Evolutionary conservation across 179 eudicot species (phyloP).

Genomic region (Actinidia polygama): DNA sequence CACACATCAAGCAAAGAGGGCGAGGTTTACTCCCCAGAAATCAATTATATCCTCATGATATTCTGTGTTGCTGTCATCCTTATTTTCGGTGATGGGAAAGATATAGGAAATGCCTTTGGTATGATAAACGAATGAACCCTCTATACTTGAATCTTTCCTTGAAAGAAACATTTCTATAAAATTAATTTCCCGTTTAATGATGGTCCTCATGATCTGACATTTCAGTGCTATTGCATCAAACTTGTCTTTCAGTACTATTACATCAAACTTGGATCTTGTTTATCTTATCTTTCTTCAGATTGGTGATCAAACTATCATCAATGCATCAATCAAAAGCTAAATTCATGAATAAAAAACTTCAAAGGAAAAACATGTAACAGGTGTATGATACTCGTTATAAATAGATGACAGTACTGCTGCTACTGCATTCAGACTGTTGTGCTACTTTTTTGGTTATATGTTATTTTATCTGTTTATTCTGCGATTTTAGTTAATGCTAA

Average conservation of each 20-base stretch:
- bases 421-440: not conserved
- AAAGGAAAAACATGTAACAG: not conserved
- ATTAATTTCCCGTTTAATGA: not conserved
- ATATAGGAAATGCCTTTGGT: conserved; percentile 80
- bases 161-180: not conserved
- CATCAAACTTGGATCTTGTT: too few relatives aligned
- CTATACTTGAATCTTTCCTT: not conserved
- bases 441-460: not conserved
- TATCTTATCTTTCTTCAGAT: not conserved
- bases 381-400: not conserved
- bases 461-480: not conserved
- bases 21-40: conserved; percentile 76
- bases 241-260: not conserved
- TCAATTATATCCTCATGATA: conserved; percentile 69
- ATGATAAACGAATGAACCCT: conserved; percentile 22
- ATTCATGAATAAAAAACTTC: not conserved
- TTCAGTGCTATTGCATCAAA: not conserved
- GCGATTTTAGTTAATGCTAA: not conserved
- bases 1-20: conserved; percentile 77
- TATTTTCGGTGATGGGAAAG: conserved; percentile 63
- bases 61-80: conserved; percentile 68
- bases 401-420: not conserved
- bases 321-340: not conserved
- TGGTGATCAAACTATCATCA: not conserved
- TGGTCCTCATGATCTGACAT: not conserved